Base-by-base conservation (phyloP, 495 filamentous ascomycete genomes). In the Penicillium taxi region DNA sequence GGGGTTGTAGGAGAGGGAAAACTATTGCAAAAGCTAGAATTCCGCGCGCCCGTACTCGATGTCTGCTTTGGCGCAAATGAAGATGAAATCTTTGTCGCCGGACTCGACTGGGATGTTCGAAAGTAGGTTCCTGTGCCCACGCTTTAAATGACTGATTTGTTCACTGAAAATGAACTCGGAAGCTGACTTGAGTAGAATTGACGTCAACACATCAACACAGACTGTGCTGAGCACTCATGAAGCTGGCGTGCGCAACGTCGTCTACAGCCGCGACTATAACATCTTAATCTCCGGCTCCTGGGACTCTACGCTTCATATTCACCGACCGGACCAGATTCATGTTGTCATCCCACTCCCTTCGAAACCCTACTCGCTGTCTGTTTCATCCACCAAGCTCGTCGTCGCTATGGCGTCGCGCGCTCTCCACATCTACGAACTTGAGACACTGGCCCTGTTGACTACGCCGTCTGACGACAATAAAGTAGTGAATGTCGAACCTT, bases 381-480 rank as follows among this genome's bases (percentile, higher is more conserved):
- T 84, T 30, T 81, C 80, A 31, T 66, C 84, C 11, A 82, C 84
- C 20, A 93, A 87, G 48, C 72, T 95, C 7, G 85, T 98, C 34
- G 85, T 96, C 25, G 89, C 87, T 35, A 96, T 96, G 90, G 83
- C 89, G n/a, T 83, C 81, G 25, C 85, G 91, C 27, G 73, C 83
- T 0, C 69, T 94, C 28, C 77, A 91, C 68, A 94, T 98, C 62
- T 96, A 96, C 73, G 84, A 94, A 49, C 76, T 98, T 6, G 69
- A 77, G 17, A 61, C 79, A 4, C 70, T 94, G 26, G 61, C 74
- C 11, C 44, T 67, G 9, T 45, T 75, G 4, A 61, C 73, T 1
- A 67, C 77, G 2, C 55, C 79, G 48, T 54, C 72, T 9, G 59
- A 67, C 26, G 26, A 41, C 11, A 44, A 42, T 12, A 73, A 64